phyloP scores from a whole-genome alignment of 805 yeast species.

The Kuraishia borneana region DNA sequence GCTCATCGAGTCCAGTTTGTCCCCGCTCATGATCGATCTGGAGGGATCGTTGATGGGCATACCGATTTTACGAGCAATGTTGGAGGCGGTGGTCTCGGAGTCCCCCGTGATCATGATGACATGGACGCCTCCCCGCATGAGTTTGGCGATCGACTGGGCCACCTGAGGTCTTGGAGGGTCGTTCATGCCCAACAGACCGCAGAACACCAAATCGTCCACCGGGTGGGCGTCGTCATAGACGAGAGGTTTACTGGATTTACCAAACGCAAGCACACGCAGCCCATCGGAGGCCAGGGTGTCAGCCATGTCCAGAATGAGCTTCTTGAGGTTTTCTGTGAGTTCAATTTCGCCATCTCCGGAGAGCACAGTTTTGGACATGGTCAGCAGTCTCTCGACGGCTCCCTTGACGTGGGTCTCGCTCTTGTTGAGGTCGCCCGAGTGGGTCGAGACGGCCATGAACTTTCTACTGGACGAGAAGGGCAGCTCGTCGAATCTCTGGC shows the following conservation, averaged over 20 bases:
- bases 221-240: slow-evolving; percentile 20
- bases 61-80: slow-evolving; percentile 84
- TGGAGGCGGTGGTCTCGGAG: slow-evolving; percentile 74
- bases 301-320: slow-evolving; percentile 45
- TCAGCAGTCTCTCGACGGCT: slow-evolving; percentile 69
- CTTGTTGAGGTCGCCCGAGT: slow-evolving; percentile 46
- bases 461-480: slow-evolving; percentile 82
- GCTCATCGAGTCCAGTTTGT: slow-evolving; percentile 60
- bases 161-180: slow-evolving; percentile 97
- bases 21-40: slow-evolving; percentile 74
- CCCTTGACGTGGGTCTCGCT: slow-evolving; percentile 72
- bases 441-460: slow-evolving; percentile 77
- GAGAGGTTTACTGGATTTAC: slow-evolving; percentile 32
- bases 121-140: slow-evolving; percentile 89
- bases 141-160: slow-evolving; percentile 55
- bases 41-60: slow-evolving; percentile 61
- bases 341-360: slow-evolving; percentile 48
- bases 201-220: slow-evolving; percentile 57
- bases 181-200: slow-evolving; percentile 90
- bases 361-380: slow-evolving; percentile 46
- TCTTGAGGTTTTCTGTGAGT: slow-evolving; percentile 38
- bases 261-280: slow-evolving; percentile 76
- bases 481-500: slow-evolving; percentile 54
- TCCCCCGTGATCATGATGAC: slow-evolving; percentile 99
- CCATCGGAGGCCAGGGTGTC: slow-evolving; percentile 69